Evolutionary conservation across 2,329 filamentous ascomycete species (phyloP), one percentile per base, ranked within the genome.

Genomic region (Fusarium sp.): DNA sequence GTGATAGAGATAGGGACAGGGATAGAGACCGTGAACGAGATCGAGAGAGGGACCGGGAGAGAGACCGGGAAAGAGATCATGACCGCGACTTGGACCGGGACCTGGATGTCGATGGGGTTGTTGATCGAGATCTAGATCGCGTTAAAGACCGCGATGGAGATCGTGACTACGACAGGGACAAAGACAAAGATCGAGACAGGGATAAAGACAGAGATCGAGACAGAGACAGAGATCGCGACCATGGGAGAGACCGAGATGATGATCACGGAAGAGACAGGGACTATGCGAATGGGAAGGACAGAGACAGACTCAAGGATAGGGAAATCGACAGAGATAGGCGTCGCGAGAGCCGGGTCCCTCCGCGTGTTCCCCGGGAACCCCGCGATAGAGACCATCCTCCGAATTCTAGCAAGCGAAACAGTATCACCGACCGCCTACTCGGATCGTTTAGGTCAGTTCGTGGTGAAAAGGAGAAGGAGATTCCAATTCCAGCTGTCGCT

Each of bases 381-480:
- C 70, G 62, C 31, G 69, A 65, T 35, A 65, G 68, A 58, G 68
- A 75, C 3, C 64, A 77, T 41, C 76, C 79, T 35, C 73, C 56
- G 20, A 28, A 65, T 18, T 42, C 79, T 45, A 80, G 71, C 71
- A 83, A 83, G 75, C 79, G 83, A 42, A 81, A 81, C 59, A 85
- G 83, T 78, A 81, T 85, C 63, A 82, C 83, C 41, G 81, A 82
- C 51, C 81, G 83, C 45, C 77, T 85, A 11, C 77, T 80, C 35
- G 80, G 80, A 38, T 79, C 81, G 16, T 77, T 84, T 56, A 74
- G 74, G 62, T 78, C 79, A 62, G 79, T 77, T 35, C 78, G 81
- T 11, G 65, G 62, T 61, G 78, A 79, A 42, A 77, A 80, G 28
- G 78, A 78, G 6, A 74, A 71, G 45, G 61, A 71, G 22, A 58